A percentile compares a stretch with the other conserved stretches of the same genome.
phyloP scores from a whole-genome alignment of 495 filamentous ascomycete genomes.

The Parathielavia hyrcaniae region DNA sequence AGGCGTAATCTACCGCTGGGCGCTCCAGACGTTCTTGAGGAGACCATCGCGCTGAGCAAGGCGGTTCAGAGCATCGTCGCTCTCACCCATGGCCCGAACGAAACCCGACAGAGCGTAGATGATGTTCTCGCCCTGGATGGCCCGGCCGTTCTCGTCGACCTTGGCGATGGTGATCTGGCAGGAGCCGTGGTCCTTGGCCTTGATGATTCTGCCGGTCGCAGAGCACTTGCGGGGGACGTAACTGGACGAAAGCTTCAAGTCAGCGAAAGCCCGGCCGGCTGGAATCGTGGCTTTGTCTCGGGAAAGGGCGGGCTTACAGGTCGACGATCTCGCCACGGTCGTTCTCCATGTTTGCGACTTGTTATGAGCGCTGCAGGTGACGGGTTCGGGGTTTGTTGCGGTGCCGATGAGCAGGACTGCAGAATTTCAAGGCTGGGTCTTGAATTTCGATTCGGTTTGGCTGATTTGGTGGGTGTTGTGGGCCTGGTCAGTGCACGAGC shows the following conservation, averaged over 20 bases:
- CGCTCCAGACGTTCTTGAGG: constrained; percentile 93
- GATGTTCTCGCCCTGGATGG: constrained; percentile 93
- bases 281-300: constrained; percentile 8
- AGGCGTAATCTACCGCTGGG: constrained; percentile 56
- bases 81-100: constrained; percentile 95
- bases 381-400: constrained; percentile 27
- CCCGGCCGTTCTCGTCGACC: constrained; percentile 93
- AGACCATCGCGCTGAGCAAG: constrained; percentile 92
- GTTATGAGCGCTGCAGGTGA: constrained; percentile 26
- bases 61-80: constrained; percentile 92
- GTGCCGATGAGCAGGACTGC: constrained; percentile 27
- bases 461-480: constrained; percentile 34
- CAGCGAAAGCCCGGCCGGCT: constrained; percentile 9
- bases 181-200: constrained; percentile 95
- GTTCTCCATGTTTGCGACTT: constrained; percentile 40
- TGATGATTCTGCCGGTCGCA: constrained; percentile 96
- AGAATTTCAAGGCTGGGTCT: constrained; percentile 28
- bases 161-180: constrained; percentile 88
- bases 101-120: constrained; percentile 97
- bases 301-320: constrained; percentile 55
- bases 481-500: constrained; percentile 26
- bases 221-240: constrained; percentile 99
- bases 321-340: constrained; percentile 87
- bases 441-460: constrained; percentile 31
- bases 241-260: constrained; percentile 42